Conservation (phyloP, 2,329 filamentous ascomycete genomes). For the Ophiostoma perfectum region DNA sequence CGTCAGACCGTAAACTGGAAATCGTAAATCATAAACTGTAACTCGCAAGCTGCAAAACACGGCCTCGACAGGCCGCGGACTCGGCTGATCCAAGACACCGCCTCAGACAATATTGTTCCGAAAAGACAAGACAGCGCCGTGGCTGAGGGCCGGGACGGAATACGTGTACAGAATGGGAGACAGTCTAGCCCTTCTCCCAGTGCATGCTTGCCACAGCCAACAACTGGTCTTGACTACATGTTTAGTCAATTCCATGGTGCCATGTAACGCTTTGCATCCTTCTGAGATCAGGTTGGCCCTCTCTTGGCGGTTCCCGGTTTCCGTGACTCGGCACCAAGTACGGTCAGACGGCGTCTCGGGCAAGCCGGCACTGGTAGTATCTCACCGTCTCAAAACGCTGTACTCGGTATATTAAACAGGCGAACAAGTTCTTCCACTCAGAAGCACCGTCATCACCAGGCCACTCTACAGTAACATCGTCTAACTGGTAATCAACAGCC, state of each 20-base stretch:
- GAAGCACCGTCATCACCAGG: background rate
- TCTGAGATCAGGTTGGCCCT: too few species aligned
- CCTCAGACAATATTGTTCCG: conserved; percentile 1
- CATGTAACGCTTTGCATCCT: too few species aligned
- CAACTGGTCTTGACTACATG: too few species aligned
- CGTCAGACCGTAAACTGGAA: too few species aligned
- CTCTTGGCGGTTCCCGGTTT: background rate
- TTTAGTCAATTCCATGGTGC: too few species aligned
- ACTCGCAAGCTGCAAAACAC: background rate
- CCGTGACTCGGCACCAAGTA: background rate
- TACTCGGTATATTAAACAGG: background rate
- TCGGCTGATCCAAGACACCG: conserved; percentile 14
- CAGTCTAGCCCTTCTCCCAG: too few species aligned
- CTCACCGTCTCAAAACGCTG: too few species aligned
- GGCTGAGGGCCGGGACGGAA: background rate
- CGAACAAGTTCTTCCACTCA: background rate
- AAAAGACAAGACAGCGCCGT: background rate
- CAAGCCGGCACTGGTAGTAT: background rate
- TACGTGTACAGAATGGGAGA: too few species aligned
- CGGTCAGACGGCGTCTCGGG: conserved; percentile 6
- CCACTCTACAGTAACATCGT: background rate
- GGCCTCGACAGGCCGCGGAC: too few species aligned
- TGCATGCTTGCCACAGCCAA: too few species aligned
- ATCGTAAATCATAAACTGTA: too few species aligned
- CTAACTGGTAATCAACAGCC: background rate